These are phyloP conservation scores for Talaromyces thailandensis DNA, from an alignment of 495 filamentous ascomycete genomes.

Conservation along the genomic window DNA sequence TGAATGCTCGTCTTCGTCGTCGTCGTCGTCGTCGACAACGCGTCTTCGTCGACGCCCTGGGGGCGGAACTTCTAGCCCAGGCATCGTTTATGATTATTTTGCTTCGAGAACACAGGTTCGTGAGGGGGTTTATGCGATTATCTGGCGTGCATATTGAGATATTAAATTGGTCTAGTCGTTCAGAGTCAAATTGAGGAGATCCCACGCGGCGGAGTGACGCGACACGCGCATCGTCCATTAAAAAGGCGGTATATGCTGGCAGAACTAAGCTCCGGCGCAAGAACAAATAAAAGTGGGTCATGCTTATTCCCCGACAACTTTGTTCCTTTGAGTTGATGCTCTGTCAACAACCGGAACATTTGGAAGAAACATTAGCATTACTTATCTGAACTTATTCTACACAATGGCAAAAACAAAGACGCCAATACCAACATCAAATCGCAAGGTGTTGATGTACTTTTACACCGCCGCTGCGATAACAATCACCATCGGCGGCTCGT, in stretches of 20 bases:
- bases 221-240: slow-evolving; percentile 1
- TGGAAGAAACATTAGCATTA: neutral
- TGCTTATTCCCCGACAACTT: neutral
- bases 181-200: neutral
- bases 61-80: neutral
- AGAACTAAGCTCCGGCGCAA: neutral
- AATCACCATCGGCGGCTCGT: slow-evolving; percentile 41
- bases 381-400: neutral
- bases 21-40: slow-evolving; percentile 14
- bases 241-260: slow-evolving; percentile 1
- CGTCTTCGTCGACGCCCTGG: slow-evolving; percentile 22
- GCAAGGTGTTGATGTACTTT: slow-evolving; percentile 21
- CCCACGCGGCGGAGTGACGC: slow-evolving; percentile 5
- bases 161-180: neutral
- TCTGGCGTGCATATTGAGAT: neutral
- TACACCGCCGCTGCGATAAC: slow-evolving; percentile 37
- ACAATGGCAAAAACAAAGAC: neutral
- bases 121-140: neutral
- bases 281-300: neutral
- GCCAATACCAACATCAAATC: neutral
- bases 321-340: too few relatives aligned
- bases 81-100: neutral
- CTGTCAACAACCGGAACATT: neutral
- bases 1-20: slow-evolving; percentile 17
- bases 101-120: neutral